phyloP scores from a whole-genome alignment of 1,284 basidiomycete genomes.

The Chalciporus sp. region DNA sequence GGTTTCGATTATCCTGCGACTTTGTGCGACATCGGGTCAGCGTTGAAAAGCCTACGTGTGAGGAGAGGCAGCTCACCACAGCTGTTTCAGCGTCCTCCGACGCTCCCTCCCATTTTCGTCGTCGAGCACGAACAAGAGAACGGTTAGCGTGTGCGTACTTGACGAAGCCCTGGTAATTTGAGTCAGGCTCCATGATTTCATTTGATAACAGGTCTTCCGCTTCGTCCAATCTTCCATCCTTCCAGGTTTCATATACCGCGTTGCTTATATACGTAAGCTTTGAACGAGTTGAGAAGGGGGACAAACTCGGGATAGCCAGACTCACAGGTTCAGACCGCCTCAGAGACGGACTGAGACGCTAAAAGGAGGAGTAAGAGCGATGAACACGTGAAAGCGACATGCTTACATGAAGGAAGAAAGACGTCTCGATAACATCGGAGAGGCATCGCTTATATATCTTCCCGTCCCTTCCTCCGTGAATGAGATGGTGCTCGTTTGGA shows the following conservation, averaged over 20 bases:
- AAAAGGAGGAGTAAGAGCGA: neutral
- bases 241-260: conserved; percentile 5
- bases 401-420: conserved; percentile 1
- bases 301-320: neutral
- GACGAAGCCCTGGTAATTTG: neutral
- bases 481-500: conserved; percentile 1
- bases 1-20: neutral
- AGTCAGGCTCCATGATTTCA: conserved; percentile 1
- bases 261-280: conserved; percentile 10
- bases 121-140: conserved; percentile 9
- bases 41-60: too few relatives aligned
- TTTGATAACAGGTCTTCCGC: conserved; percentile 7
- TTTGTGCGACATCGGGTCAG: too few relatives aligned
- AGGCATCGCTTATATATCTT: conserved; percentile 1
- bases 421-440: neutral
- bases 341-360: neutral
- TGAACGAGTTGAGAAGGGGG: neutral
- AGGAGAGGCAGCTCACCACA: neutral
- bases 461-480: neutral
- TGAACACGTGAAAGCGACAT: neutral
- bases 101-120: neutral
- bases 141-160: conserved; percentile 10
- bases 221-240: neutral
- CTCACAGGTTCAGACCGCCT: conserved; percentile 6
- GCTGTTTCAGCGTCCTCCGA: neutral